Evolutionary conservation across 2,329 filamentous ascomycete genomes (phyloP).

Genomic region (Pyricularia pennisetigena): DNA sequence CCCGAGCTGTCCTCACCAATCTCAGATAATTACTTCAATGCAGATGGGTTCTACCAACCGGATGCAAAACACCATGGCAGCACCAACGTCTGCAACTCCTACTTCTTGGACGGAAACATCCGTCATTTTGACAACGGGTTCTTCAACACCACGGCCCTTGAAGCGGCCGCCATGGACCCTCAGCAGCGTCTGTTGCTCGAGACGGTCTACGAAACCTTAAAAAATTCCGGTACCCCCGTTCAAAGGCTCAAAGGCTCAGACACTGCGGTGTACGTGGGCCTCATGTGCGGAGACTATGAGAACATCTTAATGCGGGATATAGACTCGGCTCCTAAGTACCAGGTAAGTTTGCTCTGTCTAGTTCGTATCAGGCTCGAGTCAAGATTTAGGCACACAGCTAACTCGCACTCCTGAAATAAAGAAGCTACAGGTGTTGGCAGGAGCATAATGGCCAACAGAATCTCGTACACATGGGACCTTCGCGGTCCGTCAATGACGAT

Average conservation of each 20-base stretch:
- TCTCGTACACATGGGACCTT: slow-evolving; percentile 25
- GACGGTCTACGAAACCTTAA: slow-evolving; percentile 41
- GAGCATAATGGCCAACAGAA: slow-evolving; percentile 8
- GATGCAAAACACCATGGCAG: slow-evolving; percentile 17
- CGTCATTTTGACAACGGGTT: slow-evolving; percentile 20
- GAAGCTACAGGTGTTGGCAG: slow-evolving; percentile 14
- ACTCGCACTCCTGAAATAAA: no score
- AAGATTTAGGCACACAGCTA: no score
- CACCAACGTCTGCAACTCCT: slow-evolving; percentile 16
- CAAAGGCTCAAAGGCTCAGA: slow-evolving; percentile 33
- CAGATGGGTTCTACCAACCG: slow-evolving; percentile 20
- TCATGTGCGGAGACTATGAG: slow-evolving; percentile 20
- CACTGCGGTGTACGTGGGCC: slow-evolving; percentile 37
- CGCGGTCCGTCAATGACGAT: slow-evolving; percentile 23
- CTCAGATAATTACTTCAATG: slow-evolving; percentile 20
- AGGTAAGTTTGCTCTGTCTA: no score
- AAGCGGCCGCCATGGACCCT: slow-evolving; percentile 30
- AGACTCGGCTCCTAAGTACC: slow-evolving; percentile 13
- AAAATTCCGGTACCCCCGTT: slow-evolving; percentile 39
- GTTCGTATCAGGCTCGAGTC: no score
- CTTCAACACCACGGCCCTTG: slow-evolving; percentile 23
- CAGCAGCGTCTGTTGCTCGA: slow-evolving; percentile 42
- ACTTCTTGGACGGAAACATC: background rate
- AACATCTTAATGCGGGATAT: slow-evolving; percentile 11
- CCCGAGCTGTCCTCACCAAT: no score